Conservation (phyloP, 2,329 filamentous ascomycete genomes). For the Fusarium sacchari region DNA sequence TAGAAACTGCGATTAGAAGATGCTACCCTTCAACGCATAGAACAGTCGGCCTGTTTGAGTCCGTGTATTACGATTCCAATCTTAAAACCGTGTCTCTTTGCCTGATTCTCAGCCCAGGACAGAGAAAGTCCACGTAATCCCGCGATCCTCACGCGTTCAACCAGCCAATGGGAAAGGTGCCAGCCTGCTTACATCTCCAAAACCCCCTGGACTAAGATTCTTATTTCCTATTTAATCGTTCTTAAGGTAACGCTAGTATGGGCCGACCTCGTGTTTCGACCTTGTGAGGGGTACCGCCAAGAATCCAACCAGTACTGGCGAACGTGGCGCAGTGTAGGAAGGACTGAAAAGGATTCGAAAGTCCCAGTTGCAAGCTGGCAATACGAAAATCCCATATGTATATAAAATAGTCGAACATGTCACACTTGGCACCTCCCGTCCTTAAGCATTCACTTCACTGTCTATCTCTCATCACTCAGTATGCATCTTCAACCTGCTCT, state of each 20-base stretch:
- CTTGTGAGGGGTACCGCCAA: neutral
- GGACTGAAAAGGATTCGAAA: neutral
- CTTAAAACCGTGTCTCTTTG: neutral
- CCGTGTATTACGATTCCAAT: neutral
- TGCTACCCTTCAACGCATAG: too few species aligned
- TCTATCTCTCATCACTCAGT: neutral
- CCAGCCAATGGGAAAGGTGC: neutral
- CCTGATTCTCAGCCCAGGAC: neutral
- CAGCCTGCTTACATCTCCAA: too few species aligned
- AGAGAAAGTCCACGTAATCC: neutral
- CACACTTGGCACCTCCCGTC: accelerated
- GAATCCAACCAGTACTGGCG: accelerated
- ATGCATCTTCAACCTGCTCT: conserved; percentile 15
- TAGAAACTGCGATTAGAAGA: neutral
- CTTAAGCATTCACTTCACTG: accelerated
- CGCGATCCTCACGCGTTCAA: neutral
- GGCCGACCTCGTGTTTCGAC: neutral
- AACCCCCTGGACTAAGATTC: accelerated
- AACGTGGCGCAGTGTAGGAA: neutral
- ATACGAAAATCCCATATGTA: neutral
- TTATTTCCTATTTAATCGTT: neutral
- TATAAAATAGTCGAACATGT: neutral
- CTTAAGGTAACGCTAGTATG: neutral
- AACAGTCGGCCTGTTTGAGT: accelerated
- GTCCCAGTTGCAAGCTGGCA: accelerated